These are phyloP conservation scores for Acanthamoeba sp. DNA, from an alignment of 208 protist genomes.

Conservation along the genomic window DNA sequence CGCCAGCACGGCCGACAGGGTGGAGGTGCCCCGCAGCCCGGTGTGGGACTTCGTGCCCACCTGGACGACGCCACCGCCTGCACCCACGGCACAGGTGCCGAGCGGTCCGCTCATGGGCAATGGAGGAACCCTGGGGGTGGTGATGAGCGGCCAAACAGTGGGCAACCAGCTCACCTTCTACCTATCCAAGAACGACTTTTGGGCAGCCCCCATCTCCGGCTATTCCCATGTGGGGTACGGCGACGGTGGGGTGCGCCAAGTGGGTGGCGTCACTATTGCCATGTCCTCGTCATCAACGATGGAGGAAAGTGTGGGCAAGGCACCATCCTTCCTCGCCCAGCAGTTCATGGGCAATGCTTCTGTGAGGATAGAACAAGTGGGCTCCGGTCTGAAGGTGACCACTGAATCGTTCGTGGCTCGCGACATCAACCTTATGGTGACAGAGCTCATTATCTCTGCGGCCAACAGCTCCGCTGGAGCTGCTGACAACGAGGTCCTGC, in stretches of 20 bases:
- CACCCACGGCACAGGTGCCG: neutral
- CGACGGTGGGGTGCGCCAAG: neutral
- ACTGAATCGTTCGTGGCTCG: neutral
- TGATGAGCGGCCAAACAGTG: neutral
- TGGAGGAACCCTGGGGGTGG: neutral
- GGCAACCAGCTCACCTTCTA: neutral
- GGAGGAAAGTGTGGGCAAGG: too few relatives aligned
- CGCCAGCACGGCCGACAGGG: too few relatives aligned
- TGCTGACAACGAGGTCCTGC: neutral
- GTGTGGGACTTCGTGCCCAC: constrained; percentile 28
- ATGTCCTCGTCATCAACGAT: neutral
- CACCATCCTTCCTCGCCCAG: neutral
- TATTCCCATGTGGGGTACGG: neutral
- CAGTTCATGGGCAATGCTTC: neutral
- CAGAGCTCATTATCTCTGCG: neutral
- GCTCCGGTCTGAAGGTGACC: neutral
- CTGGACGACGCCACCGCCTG: neutral
- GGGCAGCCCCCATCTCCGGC: neutral
- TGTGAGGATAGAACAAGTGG: neutral
- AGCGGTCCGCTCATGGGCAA: neutral
- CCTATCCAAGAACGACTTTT: constrained; percentile 18
- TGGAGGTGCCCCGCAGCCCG: neutral
- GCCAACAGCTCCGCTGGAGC: too few relatives aligned
- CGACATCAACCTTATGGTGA: constrained; percentile 28
- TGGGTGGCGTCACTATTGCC: neutral